Conservation (phyloP, 2,329 filamentous ascomycete species). For the Arthrinium phaeospermum region DNA sequence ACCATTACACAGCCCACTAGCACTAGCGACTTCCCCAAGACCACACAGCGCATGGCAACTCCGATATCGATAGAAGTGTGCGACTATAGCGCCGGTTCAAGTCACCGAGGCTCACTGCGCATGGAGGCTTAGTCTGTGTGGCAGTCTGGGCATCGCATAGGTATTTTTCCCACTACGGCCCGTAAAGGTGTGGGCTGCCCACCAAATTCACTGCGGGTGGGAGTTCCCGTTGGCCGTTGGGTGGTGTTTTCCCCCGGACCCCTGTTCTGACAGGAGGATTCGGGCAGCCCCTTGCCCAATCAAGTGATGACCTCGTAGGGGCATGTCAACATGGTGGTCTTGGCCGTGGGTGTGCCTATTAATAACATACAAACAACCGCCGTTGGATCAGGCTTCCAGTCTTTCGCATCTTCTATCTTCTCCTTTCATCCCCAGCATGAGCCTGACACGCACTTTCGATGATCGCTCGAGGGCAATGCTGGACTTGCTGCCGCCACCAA, state of each 20-base stretch:
- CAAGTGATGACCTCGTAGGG: background rate
- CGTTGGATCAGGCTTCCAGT: background rate
- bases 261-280: background rate
- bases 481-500: constrained; percentile 22
- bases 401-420: background rate
- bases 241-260: background rate
- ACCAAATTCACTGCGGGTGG: background rate
- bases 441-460: constrained; percentile 21
- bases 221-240: background rate
- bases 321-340: background rate
- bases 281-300: background rate
- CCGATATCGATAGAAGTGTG: background rate
- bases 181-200: background rate
- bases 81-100: background rate
- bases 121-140: constrained; percentile 23
- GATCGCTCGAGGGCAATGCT: constrained; percentile 23
- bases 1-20: background rate
- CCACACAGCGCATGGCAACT: background rate
- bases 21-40: background rate
- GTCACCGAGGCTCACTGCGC: constrained; percentile 21
- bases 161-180: background rate
- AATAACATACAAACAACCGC: background rate
- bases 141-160: background rate
- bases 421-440: constrained; percentile 17
- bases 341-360: background rate